phyloP scores from a whole-genome alignment of 2,329 filamentous ascomycete genomes.

The Knufia fluminis region DNA sequence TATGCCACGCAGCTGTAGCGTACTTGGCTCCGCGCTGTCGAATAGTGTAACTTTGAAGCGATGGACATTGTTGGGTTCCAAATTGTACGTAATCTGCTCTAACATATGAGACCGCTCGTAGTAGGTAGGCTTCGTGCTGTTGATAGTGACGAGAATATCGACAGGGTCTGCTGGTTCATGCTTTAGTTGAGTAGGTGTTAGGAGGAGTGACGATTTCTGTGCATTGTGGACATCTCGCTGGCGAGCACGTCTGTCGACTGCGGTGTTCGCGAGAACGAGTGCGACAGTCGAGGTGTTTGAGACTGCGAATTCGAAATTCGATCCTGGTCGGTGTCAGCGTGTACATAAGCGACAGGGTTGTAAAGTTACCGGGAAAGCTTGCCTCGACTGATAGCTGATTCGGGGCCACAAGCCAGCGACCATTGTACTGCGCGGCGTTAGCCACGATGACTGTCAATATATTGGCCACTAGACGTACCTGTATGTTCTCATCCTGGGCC shows the following conservation, averaged over 20 bases:
- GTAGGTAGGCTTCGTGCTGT: background rate
- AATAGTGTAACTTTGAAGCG: too few relatives aligned
- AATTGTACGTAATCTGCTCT: constrained; percentile 18
- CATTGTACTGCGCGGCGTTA: constrained; percentile 10
- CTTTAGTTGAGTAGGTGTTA: background rate
- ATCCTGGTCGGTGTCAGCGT: too few relatives aligned
- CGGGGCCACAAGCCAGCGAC: constrained; percentile 13
- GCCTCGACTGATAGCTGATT: constrained; percentile 12
- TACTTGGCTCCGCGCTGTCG: constrained; percentile 9
- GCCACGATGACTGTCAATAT: too few relatives aligned
- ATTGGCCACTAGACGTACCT: background rate
- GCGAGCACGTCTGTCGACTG: background rate
- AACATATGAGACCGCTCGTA: constrained; percentile 10
- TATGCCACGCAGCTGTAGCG: constrained; percentile 24
- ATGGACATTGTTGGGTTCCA: constrained; percentile 14
- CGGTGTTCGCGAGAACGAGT: constrained; percentile 2
- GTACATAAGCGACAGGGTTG: too few relatives aligned
- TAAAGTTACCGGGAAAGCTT: constrained; percentile 12
- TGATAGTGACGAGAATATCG: constrained; percentile 11
- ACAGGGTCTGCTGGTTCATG: background rate
- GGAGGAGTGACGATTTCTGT: background rate
- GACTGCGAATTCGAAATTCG: constrained; percentile 14
- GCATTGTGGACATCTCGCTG: background rate
- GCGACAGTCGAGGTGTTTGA: constrained; percentile 13
- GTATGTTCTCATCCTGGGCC: background rate